Base-by-base conservation (phyloP, 2,329 filamentous ascomycete species). In the Byssochlamys sp. region DNA sequence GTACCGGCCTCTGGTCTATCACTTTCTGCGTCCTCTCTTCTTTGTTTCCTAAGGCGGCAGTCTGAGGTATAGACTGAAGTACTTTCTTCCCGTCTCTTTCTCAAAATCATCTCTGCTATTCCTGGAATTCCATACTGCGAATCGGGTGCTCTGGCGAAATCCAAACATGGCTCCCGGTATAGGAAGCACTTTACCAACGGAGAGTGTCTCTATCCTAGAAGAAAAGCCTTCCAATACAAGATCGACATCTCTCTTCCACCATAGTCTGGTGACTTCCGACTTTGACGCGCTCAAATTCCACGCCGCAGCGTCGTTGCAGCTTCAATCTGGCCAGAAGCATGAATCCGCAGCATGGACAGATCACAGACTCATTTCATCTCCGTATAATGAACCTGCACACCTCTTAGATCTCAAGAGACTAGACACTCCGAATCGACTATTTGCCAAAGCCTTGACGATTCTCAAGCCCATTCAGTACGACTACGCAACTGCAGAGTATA, bases 401-500 rank as follows among this genome's bases (percentile, higher is more conserved):
- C 82, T 89, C 53, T 83, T 95, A 33, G 84, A 91, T 68, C 79
- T 96, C 58, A 73, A 78, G 52, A 84, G 80, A 2, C 78, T 95
- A 5, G 80, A 88, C 60, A 74, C 73, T 0, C 81, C 89, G 61
- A 86, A 85, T 61, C 81, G 80, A 9, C 78, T 95, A 55, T 78
- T 96, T 56, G 86, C 90, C 4, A 80, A 84, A 59, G 88, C 90
- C 0, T 77, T 96, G 59, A 82, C 82, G 28, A 75, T 77, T 12
- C 78, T 96, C 62, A 78, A 77, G 59, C 83, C 84, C 39, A 75
- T 84, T 19, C 81, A 84, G 1, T 70, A 78, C 6, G 86, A 91
- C 69, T 96, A 95, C 73, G 89, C 90, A 58, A 91, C 85, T 1
- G 84, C 86, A 1, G 77, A 82, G 0, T 96, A 95, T 72, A 72